Evolutionary conservation across 208 protist genomes (phyloP).

Genomic region (Trypanosoma vivax): DNA sequence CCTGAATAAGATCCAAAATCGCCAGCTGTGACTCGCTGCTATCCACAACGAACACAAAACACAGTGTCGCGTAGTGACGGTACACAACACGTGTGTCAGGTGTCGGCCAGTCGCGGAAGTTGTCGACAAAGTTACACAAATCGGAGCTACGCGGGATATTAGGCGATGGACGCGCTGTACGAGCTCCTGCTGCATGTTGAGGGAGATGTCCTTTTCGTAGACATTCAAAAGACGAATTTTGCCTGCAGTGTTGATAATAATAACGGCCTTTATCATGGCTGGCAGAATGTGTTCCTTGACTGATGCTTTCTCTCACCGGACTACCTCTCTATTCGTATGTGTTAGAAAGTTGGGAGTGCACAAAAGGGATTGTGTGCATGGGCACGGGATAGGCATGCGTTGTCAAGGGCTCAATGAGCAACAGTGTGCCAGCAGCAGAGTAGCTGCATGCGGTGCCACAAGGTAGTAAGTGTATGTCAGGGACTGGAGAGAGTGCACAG

Average conservation of each 20-base stretch:
- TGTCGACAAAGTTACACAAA: conserved; percentile 97
- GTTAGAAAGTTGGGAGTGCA: no score
- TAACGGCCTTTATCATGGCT: conserved; percentile 94
- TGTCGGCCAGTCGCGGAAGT: conserved; percentile 83
- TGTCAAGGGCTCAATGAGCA: no score
- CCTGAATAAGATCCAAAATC: conserved; percentile 97
- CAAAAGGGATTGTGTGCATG: no score
- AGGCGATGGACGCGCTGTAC: conserved; percentile 87
- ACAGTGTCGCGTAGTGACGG: conserved; percentile 97
- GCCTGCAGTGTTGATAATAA: conserved; percentile 97
- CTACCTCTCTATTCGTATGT: no score
- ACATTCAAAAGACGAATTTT: conserved; percentile 95
- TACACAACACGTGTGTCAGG: conserved; percentile 96
- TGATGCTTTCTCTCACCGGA: neutral
- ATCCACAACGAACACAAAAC: conserved; percentile 97
- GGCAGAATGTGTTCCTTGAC: conserved; percentile 5
- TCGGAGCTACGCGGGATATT: conserved; percentile 89
- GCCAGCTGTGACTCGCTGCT: conserved; percentile 95
- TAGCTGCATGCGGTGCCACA: no score
- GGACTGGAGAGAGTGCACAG: no score
- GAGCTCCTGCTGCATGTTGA: conserved; percentile 78
- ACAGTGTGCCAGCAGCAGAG: no score
- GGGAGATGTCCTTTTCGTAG: conserved; percentile 85
- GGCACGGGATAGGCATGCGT: no score
- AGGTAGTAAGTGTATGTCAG: no score